Percentiles rank a stretch among this genome's conserved stretches.
Conservation (phyloP, 805 yeast species). For the Pichia kluyveri region DNA sequence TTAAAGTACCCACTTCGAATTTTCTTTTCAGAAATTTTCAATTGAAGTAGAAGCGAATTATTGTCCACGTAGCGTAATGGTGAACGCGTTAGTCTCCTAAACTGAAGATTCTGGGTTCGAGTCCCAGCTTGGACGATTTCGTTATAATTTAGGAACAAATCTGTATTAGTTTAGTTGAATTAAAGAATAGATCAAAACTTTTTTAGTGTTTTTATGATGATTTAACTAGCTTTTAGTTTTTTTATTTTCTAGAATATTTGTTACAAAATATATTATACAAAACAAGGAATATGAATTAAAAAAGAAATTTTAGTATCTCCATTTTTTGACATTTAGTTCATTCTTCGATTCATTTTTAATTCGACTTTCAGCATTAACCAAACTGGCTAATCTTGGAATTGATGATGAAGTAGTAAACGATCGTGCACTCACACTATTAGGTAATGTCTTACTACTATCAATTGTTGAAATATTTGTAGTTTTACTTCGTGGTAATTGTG, state of each 20-base stretch:
- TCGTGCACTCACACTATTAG: neutral
- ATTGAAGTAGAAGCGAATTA: too few species aligned
- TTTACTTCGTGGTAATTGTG: constrained; percentile 1
- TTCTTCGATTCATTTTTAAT: constrained; percentile 1
- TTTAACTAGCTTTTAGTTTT: neutral
- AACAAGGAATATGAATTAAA: neutral
- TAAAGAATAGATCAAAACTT: neutral
- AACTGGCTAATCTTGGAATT: constrained; percentile 10
- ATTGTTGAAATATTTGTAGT: neutral
- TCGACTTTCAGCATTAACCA: constrained; percentile 8
- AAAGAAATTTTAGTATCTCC: constrained; percentile 1
- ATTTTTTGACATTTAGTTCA: neutral
- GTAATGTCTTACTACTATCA: neutral
- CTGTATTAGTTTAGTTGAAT: neutral
- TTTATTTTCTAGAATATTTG: neutral
- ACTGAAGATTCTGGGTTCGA: constrained; percentile 13
- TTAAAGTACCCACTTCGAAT: neutral
- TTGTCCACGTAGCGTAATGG: constrained; percentile 12
- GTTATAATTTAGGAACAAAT: neutral
- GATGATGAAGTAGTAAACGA: constrained; percentile 3
- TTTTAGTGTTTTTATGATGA: neutral
- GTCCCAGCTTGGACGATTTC: constrained; percentile 12
- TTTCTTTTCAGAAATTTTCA: too few species aligned
- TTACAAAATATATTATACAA: neutral
- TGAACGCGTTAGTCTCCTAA: constrained; percentile 12